Conservation (phyloP, 2,329 filamentous ascomycete species). For the Fusarium ambrosium region DNA sequence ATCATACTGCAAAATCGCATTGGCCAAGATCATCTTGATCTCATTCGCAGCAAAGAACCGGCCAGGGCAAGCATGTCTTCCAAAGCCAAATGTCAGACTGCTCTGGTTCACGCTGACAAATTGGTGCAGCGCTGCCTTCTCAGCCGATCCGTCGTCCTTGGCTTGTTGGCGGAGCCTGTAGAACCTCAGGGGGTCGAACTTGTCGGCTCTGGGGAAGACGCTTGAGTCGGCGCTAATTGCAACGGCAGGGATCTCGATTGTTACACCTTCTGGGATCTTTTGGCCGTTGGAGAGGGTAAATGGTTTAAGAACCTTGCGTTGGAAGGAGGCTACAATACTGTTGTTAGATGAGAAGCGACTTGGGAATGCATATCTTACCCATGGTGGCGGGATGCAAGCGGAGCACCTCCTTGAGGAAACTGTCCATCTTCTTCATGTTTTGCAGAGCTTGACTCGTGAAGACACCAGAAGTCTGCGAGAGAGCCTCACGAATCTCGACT, state of each 20-base stretch:
- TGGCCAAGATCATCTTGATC: conserved; percentile 60
- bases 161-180: conserved; percentile 54
- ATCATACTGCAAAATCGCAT: conserved; percentile 58
- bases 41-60: conserved; percentile 61
- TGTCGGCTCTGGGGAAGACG: conserved; percentile 49
- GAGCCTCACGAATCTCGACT: conserved; percentile 60
- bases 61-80: conserved; percentile 58
- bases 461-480: conserved; percentile 52
- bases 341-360: no score
- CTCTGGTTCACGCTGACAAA: conserved; percentile 57
- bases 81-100: conserved; percentile 55
- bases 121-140: conserved; percentile 50
- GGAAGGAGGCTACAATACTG: conserved; percentile 56
- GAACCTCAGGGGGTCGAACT: conserved; percentile 61
- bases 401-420: conserved; percentile 56
- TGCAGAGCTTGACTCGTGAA: conserved; percentile 53
- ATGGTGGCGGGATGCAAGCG: conserved; percentile 49
- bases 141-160: conserved; percentile 26
- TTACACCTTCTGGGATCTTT: conserved; percentile 59
- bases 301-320: conserved; percentile 63
- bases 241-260: conserved; percentile 57
- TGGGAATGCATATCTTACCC: conserved; percentile 45
- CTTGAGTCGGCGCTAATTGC: conserved; percentile 55
- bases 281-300: conserved; percentile 69
- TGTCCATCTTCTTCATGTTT: conserved; percentile 57